phyloP scores from a whole-genome alignment of 441 rosid species.

The Jatropha multifida region DNA sequence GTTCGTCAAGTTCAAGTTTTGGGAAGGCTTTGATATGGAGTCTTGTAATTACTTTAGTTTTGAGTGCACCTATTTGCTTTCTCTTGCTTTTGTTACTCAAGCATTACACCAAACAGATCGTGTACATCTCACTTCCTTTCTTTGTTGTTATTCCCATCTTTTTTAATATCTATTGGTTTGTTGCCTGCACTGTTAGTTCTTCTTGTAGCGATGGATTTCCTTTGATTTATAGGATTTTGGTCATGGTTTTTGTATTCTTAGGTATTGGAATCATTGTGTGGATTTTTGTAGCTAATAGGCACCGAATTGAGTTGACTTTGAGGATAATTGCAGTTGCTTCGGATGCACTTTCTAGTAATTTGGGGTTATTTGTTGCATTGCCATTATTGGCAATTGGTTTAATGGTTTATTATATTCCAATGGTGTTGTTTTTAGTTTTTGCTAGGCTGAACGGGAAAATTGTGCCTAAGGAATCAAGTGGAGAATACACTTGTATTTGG shows the following conservation, averaged over 20 bases:
- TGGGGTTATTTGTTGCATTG: slow-evolving; percentile 58
- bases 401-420: slow-evolving; percentile 61
- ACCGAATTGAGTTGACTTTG: slow-evolving; percentile 72
- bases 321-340: slow-evolving; percentile 73
- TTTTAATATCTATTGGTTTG: slow-evolving; percentile 82
- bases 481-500: slow-evolving; percentile 65
- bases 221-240: slow-evolving; percentile 60
- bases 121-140: slow-evolving; percentile 73
- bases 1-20: slow-evolving; percentile 37
- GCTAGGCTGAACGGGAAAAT: slow-evolving; percentile 70
- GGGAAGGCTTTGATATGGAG: slow-evolving; percentile 57
- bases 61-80: slow-evolving; percentile 72
- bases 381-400: slow-evolving; percentile 59
- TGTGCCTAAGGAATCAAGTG: slow-evolving; percentile 48
- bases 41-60: slow-evolving; percentile 57
- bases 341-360: slow-evolving; percentile 65
- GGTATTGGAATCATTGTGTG: slow-evolving; percentile 64
- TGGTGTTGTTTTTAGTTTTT: slow-evolving; percentile 76
- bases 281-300: slow-evolving; percentile 80
- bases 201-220: slow-evolving; percentile 71
- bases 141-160: slow-evolving; percentile 60
- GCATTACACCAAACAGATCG: slow-evolving; percentile 76
- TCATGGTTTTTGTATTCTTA: slow-evolving; percentile 62
- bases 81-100: slow-evolving; percentile 61
- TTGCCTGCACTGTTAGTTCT: slow-evolving; percentile 70